Evolutionary conservation across 441 rosid species (phyloP).

Genomic region (Raphanus hybrid): DNA sequence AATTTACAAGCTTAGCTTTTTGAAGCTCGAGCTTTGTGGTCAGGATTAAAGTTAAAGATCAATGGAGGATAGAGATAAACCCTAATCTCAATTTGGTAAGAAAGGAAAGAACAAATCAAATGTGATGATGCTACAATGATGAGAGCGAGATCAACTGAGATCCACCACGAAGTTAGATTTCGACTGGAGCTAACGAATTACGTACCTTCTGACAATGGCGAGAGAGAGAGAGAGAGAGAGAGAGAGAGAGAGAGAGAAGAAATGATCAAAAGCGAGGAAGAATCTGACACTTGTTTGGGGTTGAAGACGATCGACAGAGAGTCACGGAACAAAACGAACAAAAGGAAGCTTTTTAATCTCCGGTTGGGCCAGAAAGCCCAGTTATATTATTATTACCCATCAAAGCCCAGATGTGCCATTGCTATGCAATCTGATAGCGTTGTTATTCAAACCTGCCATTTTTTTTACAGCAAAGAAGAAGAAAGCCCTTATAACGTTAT

Average conservation of each 20-base stretch:
- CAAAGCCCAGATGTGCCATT: constrained; percentile 11
- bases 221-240: not conserved
- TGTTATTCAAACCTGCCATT: not conserved
- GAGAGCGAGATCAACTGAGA: constrained; percentile 20
- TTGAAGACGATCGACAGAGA: constrained; percentile 31
- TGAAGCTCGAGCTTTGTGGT: not conserved
- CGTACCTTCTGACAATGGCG: constrained; percentile 31
- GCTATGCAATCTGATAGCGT: not conserved
- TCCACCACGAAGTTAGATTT: constrained; percentile 9
- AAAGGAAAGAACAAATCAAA: constrained; percentile 9
- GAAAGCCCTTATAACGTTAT: too few relatives aligned
- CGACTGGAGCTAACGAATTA: not conserved
- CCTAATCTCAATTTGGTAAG: constrained; percentile 19
- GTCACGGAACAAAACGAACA: not conserved
- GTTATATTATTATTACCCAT: not conserved
- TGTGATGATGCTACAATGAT: constrained; percentile 4
- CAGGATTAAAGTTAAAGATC: not conserved
- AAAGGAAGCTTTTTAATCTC: not conserved
- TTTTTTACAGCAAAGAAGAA: too few relatives aligned
- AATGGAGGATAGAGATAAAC: not conserved
- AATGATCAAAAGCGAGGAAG: constrained; percentile 36
- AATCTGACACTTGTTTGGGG: constrained; percentile 31
- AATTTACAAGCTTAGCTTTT: not conserved
- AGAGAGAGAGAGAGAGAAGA: constrained; percentile 3
- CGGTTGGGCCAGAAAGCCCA: constrained; percentile 18